Percentiles rank a stretch among this genome's conserved stretches.
These are phyloP conservation scores for Tuber melanosporum DNA, from an alignment of 495 filamentous ascomycete species.

Conservation along the genomic window DNA sequence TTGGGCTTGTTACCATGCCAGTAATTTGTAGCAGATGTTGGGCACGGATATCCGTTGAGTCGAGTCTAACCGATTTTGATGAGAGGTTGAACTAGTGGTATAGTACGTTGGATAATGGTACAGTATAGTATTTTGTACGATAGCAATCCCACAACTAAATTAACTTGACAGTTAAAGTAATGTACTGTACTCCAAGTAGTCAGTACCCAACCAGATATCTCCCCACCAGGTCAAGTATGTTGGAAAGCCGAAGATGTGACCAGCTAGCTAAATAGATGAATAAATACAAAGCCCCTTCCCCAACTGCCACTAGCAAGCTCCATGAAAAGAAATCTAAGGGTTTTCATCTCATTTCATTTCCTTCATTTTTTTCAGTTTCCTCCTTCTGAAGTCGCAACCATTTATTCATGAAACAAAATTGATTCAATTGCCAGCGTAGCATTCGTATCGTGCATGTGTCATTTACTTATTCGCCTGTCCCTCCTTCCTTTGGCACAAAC, in stretches of 20 bases:
- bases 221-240: not conserved
- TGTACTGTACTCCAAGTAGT: too few species aligned
- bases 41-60: not conserved
- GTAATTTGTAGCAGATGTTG: too few species aligned
- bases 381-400: not conserved
- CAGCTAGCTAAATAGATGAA: too few species aligned
- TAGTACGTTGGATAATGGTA: not conserved
- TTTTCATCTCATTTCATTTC: too few species aligned
- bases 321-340: not conserved
- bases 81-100: not conserved
- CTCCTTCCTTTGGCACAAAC: constrained; percentile 53
- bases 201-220: not conserved
- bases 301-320: not conserved
- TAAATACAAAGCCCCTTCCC: not conserved
- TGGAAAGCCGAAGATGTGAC: not conserved
- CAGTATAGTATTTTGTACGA: not conserved
- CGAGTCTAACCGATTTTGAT: not conserved
- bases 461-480: not conserved
- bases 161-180: not conserved
- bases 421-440: not conserved
- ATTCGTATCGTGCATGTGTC: not conserved
- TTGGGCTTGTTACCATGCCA: too few species aligned
- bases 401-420: not conserved
- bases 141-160: not conserved
- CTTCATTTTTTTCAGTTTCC: not conserved